phyloP scores from a whole-genome alignment of 2,329 filamentous ascomycete species.

The Colletotrichum sp. region DNA sequence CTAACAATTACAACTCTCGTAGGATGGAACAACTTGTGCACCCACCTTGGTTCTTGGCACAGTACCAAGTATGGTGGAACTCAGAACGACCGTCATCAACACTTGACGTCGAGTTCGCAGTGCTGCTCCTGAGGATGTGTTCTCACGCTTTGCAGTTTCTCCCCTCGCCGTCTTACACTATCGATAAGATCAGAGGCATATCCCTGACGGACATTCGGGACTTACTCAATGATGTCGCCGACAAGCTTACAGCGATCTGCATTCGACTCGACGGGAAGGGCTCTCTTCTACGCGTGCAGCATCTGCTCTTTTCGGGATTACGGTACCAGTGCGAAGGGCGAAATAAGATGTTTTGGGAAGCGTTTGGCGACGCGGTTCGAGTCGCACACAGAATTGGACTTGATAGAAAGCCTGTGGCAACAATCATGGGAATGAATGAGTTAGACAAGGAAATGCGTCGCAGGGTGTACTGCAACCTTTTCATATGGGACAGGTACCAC shows the following conservation, averaged over 20 bases:
- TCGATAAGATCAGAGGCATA: neutral
- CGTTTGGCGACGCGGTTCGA: neutral
- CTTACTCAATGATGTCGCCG: neutral
- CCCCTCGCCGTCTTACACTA: neutral
- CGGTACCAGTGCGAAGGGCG: neutral
- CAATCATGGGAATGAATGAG: neutral
- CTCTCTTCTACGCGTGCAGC: neutral
- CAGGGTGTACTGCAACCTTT: neutral
- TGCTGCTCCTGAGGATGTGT: neutral
- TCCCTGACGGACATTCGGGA: neutral
- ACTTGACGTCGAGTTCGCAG: neutral
- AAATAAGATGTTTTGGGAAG: neutral
- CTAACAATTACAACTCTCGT: neutral
- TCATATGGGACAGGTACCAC: neutral
- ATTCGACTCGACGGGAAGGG: neutral
- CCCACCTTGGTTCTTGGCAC: neutral
- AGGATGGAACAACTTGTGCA: neutral
- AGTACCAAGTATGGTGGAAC: neutral
- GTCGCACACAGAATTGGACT: neutral
- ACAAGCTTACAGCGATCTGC: neutral
- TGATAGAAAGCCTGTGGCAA: neutral
- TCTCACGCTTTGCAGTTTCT: neutral
- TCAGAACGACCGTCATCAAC: neutral
- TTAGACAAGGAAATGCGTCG: neutral
- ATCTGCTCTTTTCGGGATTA: neutral